Evolutionary conservation across 1,284 basidiomycete species (phyloP).

Genomic region (Heterobasidion parviporum): DNA sequence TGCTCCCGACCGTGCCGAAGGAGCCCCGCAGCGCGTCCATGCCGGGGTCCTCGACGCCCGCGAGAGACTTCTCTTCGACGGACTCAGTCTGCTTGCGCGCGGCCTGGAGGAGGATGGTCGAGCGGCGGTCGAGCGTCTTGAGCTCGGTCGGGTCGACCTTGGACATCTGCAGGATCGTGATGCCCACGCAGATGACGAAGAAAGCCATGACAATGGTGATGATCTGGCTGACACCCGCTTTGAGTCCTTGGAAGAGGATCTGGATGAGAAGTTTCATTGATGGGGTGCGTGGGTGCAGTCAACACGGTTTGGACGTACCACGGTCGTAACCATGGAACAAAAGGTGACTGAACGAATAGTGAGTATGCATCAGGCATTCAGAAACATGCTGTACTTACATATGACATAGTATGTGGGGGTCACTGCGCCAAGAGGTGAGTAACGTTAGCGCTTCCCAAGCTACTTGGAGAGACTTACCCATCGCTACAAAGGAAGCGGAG

Average conservation of each 20-base stretch:
- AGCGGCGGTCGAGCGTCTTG: slow-evolving; percentile 71
- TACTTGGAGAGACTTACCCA: slow-evolving; percentile 9
- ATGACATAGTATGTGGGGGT: slow-evolving; percentile 88
- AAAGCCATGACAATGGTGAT: slow-evolving; percentile 91
- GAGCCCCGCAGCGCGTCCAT: slow-evolving; percentile 86
- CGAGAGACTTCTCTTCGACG: slow-evolving; percentile 49
- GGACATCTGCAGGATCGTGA: slow-evolving; percentile 93
- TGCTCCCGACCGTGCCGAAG: slow-evolving; percentile 82
- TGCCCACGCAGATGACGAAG: slow-evolving; percentile 82
- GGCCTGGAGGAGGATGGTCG: slow-evolving; percentile 80
- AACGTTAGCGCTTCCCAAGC: slow-evolving; percentile 4
- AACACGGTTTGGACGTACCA: slow-evolving; percentile 34
- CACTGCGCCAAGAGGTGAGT: slow-evolving; percentile 34
- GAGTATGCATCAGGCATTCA: slow-evolving; percentile 11
- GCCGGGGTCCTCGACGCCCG: slow-evolving; percentile 68
- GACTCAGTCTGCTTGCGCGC: slow-evolving; percentile 57
- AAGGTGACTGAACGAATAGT: slow-evolving; percentile 55
- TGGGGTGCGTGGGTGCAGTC: neutral
- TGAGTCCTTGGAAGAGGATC: slow-evolving; percentile 89
- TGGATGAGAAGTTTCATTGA: slow-evolving; percentile 15
- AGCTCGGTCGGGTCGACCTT: slow-evolving; percentile 81
- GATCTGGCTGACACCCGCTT: slow-evolving; percentile 68
- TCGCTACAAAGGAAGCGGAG: slow-evolving; percentile 5
- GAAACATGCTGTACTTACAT: slow-evolving; percentile 35
- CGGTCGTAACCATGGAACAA: slow-evolving; percentile 82